Conservation (phyloP, 495 filamentous ascomycete species). For the Aspergillus ellipticus region DNA sequence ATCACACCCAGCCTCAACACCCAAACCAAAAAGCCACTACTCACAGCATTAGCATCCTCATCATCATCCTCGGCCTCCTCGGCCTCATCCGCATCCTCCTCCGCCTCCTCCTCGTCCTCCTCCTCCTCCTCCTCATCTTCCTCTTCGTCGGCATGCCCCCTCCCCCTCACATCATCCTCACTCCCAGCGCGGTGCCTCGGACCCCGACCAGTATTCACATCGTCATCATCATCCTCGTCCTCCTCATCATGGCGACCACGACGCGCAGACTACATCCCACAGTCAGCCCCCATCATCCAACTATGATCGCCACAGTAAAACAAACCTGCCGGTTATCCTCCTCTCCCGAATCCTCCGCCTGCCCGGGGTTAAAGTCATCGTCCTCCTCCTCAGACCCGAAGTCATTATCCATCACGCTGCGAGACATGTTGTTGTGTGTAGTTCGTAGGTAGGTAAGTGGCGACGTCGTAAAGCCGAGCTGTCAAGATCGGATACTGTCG, state of each 20-base stretch:
- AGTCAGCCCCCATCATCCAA: no score
- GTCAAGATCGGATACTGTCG: no score
- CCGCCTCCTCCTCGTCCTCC: conserved; percentile 31
- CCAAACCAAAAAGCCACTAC: conserved; percentile 11
- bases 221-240: conserved; percentile 44
- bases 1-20: conserved; percentile 1
- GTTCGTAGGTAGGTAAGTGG: no score
- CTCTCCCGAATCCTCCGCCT: conserved; percentile 64
- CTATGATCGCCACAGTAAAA: no score
- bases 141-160: conserved; percentile 32
- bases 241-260: conserved; percentile 45
- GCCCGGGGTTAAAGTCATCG: conserved; percentile 75
- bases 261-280: conserved; percentile 33
- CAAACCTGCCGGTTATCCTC: conserved; percentile 54
- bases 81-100: conserved; percentile 44
- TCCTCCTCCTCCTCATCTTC: conserved; percentile 44
- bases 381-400: conserved; percentile 76
- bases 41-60: conserved; percentile 54
- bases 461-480: no score
- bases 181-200: conserved; percentile 29
- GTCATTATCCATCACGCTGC: conserved; percentile 49
- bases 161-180: conserved; percentile 36
- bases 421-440: conserved; percentile 48
- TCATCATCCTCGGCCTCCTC: conserved; percentile 41
- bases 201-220: conserved; percentile 30